Conservation (phyloP, 140 eudicot genomes). For the Ambrosia hybrid region DNA sequence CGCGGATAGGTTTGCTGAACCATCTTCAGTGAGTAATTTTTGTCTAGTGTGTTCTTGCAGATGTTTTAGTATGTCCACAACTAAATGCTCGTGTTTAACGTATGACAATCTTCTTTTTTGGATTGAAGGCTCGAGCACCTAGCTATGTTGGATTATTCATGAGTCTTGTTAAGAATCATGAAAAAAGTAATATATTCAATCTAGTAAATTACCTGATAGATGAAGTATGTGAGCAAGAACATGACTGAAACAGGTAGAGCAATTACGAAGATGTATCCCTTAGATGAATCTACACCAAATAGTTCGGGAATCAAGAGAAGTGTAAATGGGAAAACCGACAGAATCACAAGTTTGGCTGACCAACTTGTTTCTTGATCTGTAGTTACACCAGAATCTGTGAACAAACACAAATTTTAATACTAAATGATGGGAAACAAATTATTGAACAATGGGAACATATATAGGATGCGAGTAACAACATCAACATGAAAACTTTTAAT, state of each 20-base stretch:
- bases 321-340: no score
- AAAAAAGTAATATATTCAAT: slow-evolving; percentile 1
- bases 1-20: slow-evolving; percentile 51
- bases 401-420: no score
- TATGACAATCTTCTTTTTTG: slow-evolving; percentile 56
- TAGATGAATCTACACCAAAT: slow-evolving; percentile 17
- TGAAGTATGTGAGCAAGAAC: slow-evolving; percentile 53
- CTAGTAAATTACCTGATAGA: slow-evolving; percentile 52
- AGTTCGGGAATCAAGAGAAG: no score
- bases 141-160: slow-evolving; percentile 26
- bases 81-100: no score
- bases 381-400: no score
- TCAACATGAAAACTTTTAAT: no score
- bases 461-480: no score
- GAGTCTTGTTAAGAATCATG: slow-evolving; percentile 2
- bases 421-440: no score
- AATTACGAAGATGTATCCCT: slow-evolving; percentile 28
- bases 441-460: neutral
- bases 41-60: slow-evolving; percentile 50
- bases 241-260: slow-evolving; percentile 44
- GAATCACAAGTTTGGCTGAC: no score
- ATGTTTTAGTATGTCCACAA: slow-evolving; percentile 60
- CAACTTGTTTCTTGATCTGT: no score
- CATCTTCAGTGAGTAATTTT: slow-evolving; percentile 55
- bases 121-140: slow-evolving; percentile 69